Conservation (phyloP, 139 green algal genomes). For the Chlorella sp. region DNA sequence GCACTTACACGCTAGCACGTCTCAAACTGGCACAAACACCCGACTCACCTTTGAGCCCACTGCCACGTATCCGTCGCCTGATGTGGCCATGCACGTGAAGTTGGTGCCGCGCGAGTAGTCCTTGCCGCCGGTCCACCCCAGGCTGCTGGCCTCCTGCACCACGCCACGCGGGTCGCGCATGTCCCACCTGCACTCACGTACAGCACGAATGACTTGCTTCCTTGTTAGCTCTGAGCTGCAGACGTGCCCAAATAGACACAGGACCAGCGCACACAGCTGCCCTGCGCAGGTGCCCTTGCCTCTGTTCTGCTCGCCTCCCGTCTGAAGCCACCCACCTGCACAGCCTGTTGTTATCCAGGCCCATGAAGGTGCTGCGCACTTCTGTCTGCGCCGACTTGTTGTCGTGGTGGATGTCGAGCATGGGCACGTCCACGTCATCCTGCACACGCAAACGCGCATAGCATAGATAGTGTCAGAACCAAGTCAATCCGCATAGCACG, state of each 20-base stretch:
- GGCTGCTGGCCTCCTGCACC: constrained; percentile 50
- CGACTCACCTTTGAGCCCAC: constrained; percentile 82
- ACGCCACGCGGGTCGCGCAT: constrained; percentile 49
- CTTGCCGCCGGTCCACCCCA: constrained; percentile 74
- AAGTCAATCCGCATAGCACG: no score
- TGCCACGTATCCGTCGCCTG: constrained; percentile 78
- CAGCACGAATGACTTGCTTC: no score
- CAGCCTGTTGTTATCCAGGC: constrained; percentile 79
- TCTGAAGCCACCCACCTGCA: no score
- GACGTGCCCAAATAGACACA: no score
- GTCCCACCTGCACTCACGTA: constrained; percentile 67
- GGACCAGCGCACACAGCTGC: no score
- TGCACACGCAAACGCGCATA: no score
- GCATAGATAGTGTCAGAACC: no score
- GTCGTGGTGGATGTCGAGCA: constrained; percentile 67
- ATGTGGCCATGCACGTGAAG: constrained; percentile 79
- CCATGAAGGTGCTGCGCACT: constrained; percentile 78
- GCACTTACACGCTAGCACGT: no score
- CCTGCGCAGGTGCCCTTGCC: no score
- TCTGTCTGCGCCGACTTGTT: constrained; percentile 68
- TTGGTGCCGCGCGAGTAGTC: constrained; percentile 80
- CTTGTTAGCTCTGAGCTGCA: no score
- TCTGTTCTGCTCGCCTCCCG: no score
- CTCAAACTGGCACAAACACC: no score
- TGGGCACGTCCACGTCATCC: constrained; percentile 70